Percentiles rank a stretch among this genome's conserved stretches.
phyloP scores from a whole-genome alignment of 75 land plant species.

The Larix kaempferi region DNA sequence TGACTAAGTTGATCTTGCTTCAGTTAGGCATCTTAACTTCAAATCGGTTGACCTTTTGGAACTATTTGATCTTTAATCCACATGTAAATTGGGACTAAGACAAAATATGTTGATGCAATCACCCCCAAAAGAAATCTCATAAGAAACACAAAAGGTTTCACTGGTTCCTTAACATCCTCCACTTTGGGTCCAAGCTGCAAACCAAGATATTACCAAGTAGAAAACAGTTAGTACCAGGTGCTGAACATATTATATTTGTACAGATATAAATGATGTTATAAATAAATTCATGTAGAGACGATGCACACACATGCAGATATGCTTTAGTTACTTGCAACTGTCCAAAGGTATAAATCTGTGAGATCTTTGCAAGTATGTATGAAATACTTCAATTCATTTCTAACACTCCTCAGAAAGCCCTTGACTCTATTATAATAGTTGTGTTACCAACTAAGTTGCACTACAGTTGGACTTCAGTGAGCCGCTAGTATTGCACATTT shows the following conservation, averaged over 20 bases:
- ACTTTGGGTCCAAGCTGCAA: conserved; percentile 93
- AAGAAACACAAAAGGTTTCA: conserved; percentile 70
- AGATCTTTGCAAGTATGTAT: background rate
- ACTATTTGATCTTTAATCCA: conserved; percentile 92
- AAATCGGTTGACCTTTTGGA: conserved; percentile 91
- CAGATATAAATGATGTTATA: background rate
- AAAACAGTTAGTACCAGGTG: background rate
- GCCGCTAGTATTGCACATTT: no score
- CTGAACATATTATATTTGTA: background rate
- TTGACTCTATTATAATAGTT: no score
- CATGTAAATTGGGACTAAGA: conserved; percentile 95
- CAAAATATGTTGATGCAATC: conserved; percentile 77
- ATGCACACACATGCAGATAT: background rate
- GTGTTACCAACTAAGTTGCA: no score
- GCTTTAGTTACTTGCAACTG: background rate
- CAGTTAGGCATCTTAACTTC: conserved; percentile 15
- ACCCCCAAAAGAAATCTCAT: conserved; percentile 74
- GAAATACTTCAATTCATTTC: no score
- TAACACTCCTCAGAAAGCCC: no score
- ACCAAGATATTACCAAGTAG: background rate
- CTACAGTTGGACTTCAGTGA: no score
- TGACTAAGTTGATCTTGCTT: no score
- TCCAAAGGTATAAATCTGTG: background rate
- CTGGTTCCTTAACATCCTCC: conserved; percentile 79
- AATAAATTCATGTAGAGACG: background rate